Conservation (phyloP, 2,329 filamentous ascomycete genomes). For the Pezicula radicicola region DNA sequence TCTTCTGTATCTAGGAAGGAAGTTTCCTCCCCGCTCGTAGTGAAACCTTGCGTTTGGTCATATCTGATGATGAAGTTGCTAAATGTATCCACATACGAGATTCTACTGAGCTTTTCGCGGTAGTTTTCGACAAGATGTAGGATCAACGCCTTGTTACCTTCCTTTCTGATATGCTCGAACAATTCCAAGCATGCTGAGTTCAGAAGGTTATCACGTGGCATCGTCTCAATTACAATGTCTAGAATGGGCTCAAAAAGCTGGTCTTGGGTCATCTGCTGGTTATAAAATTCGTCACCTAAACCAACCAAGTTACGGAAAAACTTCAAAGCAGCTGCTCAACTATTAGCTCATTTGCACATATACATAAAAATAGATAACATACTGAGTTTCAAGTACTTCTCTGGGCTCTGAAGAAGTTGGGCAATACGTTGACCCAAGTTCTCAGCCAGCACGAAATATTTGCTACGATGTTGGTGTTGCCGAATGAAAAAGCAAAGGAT, state of each 20-base stretch:
- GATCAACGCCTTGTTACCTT: constrained; percentile 77
- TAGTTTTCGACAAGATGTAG: constrained; percentile 83
- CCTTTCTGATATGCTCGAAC: constrained; percentile 85
- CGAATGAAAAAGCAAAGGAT: constrained; percentile 92
- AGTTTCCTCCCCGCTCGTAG: constrained; percentile 56
- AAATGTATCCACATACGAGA: constrained; percentile 86
- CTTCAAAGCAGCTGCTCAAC: constrained; percentile 71
- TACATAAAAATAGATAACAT: constrained; percentile 32
- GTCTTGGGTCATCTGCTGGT: constrained; percentile 78
- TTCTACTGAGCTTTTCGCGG: constrained; percentile 69
- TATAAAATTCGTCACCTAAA: constrained; percentile 88
- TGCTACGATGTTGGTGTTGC: constrained; percentile 81
- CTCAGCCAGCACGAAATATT: constrained; percentile 81
- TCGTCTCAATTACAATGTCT: constrained; percentile 76
- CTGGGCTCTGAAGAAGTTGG: constrained; percentile 76
- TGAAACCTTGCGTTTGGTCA: constrained; percentile 72
- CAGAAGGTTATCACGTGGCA: constrained; percentile 89
- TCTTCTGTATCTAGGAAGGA: constrained; percentile 72
- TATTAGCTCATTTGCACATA: constrained; percentile 10
- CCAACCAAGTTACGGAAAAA: constrained; percentile 87
- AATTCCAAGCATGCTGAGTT: constrained; percentile 93
- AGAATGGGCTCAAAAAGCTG: constrained; percentile 81
- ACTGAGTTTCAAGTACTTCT: constrained; percentile 93
- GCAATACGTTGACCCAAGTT: constrained; percentile 75
- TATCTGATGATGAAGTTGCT: constrained; percentile 71